phyloP scores from a whole-genome alignment of 2,329 filamentous ascomycete genomes.

The Microdochium nivale region DNA sequence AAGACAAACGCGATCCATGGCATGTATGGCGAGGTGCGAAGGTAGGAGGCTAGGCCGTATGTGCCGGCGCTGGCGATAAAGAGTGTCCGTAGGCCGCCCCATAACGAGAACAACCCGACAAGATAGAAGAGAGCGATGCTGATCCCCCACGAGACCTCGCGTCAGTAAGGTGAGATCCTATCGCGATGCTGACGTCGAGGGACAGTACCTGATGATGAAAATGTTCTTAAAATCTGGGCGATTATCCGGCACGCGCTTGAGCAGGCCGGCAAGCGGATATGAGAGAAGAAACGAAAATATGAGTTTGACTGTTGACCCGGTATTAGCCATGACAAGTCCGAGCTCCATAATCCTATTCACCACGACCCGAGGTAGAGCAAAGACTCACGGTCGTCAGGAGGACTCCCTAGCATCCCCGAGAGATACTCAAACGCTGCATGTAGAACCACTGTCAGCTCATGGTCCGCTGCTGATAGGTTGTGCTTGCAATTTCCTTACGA shows the following conservation, averaged over 20 bases:
- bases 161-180: background rate
- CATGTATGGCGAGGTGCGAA: constrained; percentile 81
- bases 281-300: constrained; percentile 85
- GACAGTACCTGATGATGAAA: constrained; percentile 66
- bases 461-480: background rate
- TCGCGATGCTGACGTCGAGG: background rate
- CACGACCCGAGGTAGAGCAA: constrained; percentile 1
- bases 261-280: constrained; percentile 78
- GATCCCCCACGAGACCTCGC: background rate
- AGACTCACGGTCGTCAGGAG: constrained; percentile 36
- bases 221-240: constrained; percentile 79
- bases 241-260: constrained; percentile 84
- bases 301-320: constrained; percentile 67
- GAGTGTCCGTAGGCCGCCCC: constrained; percentile 74
- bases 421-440: constrained; percentile 33
- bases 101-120: constrained; percentile 86
- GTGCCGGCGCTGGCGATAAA: constrained; percentile 69
- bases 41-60: constrained; percentile 74
- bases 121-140: constrained; percentile 64
- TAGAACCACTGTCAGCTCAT: constrained; percentile 9
- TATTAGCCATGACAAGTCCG: constrained; percentile 4
- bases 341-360: background rate
- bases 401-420: constrained; percentile 29
- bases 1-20: constrained; percentile 94
- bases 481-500: constrained; percentile 12